These are phyloP conservation scores for Leccinum angustisporum DNA, from an alignment of 1,284 basidiomycete species.

Conservation along the genomic window DNA sequence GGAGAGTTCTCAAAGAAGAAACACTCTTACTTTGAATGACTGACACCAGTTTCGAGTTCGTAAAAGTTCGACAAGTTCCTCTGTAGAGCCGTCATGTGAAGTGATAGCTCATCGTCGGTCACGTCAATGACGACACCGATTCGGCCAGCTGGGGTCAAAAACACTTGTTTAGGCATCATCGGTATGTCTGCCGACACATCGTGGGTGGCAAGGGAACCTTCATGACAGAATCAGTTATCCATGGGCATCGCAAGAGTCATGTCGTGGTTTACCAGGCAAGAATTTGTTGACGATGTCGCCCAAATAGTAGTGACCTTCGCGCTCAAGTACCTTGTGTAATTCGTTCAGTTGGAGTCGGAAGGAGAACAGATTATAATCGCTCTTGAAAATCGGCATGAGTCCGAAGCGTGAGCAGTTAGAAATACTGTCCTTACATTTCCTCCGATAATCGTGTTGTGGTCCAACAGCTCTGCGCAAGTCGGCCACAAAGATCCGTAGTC, in stretches of 20 bases:
- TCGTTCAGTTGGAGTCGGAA: slow-evolving; percentile 52
- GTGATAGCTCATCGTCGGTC: slow-evolving; percentile 49
- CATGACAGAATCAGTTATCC: slow-evolving; percentile 10
- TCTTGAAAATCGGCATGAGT: slow-evolving; percentile 46
- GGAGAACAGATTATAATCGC: slow-evolving; percentile 75
- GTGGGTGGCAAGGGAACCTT: slow-evolving; percentile 45
- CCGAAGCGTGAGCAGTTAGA: background rate
- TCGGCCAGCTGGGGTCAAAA: slow-evolving; percentile 79
- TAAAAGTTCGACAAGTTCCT: slow-evolving; percentile 69
- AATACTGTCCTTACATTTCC: slow-evolving; percentile 61
- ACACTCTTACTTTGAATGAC: slow-evolving; percentile 61
- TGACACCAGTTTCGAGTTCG: slow-evolving; percentile 56
- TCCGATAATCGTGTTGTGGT: slow-evolving; percentile 62
- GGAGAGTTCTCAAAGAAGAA: background rate
- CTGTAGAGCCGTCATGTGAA: slow-evolving; percentile 75
- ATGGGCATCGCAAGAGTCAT: background rate
- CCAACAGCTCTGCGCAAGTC: slow-evolving; percentile 54
- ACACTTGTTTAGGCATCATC: slow-evolving; percentile 64
- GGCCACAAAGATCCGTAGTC: slow-evolving; percentile 82
- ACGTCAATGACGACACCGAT: slow-evolving; percentile 80
- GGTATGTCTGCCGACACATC: slow-evolving; percentile 37
- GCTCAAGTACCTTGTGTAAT: slow-evolving; percentile 48
- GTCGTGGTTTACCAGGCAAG: slow-evolving; percentile 49
- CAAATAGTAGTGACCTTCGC: slow-evolving; percentile 63
- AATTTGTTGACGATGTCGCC: slow-evolving; percentile 75